A percentile compares a stretch with the other conserved stretches of the same genome.
Conservation (phyloP, 106 monocot species). For the Acorus calamus region DNA sequence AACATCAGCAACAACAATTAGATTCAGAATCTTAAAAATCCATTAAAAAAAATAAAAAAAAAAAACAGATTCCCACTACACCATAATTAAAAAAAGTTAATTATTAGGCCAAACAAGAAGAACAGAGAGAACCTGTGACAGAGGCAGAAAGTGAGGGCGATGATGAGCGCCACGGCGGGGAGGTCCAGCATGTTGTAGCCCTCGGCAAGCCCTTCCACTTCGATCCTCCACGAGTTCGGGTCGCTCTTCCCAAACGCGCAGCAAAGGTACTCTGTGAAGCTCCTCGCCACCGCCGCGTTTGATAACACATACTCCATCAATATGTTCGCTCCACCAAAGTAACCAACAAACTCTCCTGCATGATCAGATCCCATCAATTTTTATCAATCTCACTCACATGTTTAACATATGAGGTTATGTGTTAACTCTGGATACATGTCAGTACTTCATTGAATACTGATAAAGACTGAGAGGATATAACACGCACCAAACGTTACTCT, state of each 20-base stretch:
- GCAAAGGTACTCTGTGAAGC: conserved; percentile 44
- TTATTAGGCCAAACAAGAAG: too few relatives aligned
- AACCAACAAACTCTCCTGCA: conserved; percentile 65
- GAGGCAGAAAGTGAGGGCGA: conserved; percentile 41
- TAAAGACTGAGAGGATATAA: too few relatives aligned
- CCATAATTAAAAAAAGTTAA: too few relatives aligned
- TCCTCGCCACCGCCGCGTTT: conserved; percentile 66
- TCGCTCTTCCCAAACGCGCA: conserved; percentile 19
- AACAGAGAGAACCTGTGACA: conserved; percentile 27
- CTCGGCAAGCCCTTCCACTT: conserved; percentile 25
- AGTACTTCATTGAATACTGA: too few relatives aligned
- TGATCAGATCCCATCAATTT: too few relatives aligned
- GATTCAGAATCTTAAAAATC: conserved; percentile 2
- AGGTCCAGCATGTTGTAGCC: conserved; percentile 39
- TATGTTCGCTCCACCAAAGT: conserved; percentile 64
- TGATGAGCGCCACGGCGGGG: conserved; percentile 34
- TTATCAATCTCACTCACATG: too few relatives aligned
- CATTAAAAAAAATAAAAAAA: conserved; percentile 1
- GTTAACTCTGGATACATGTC: too few relatives aligned
- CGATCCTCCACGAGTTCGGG: conserved; percentile 37
- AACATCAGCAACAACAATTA: not conserved
- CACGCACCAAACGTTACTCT: conserved; percentile 58
- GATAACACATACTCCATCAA: conserved; percentile 67
- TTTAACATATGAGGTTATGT: too few relatives aligned
- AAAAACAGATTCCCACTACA: not conserved